Evolutionary conservation across 352 stramenopile species (phyloP).

Genomic region (Phytophthora pluvialis): DNA sequence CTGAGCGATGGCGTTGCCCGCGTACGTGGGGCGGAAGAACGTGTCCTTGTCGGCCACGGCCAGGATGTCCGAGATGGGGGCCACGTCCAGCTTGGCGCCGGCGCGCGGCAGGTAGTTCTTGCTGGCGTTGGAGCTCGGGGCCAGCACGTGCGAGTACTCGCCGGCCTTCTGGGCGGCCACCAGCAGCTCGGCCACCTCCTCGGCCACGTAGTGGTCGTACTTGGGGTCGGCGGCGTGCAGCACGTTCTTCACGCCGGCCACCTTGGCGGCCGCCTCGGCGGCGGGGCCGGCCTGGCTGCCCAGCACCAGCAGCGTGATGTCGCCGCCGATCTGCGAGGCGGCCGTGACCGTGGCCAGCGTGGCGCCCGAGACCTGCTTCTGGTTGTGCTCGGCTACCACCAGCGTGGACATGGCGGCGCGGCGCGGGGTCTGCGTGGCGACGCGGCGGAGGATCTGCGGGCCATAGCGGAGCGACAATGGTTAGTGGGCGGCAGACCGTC

Average conservation of each 20-base stretch:
- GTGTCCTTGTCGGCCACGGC: slow-evolving; percentile 92
- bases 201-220: slow-evolving; percentile 90
- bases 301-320: slow-evolving; percentile 82
- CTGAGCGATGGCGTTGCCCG: slow-evolving; percentile 86
- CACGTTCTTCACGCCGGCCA: slow-evolving; percentile 83
- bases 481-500: not conserved
- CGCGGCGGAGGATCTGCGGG: slow-evolving; percentile 58
- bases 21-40: slow-evolving; percentile 93
- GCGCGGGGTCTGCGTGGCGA: slow-evolving; percentile 40
- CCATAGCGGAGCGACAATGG: not conserved
- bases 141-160: slow-evolving; percentile 93
- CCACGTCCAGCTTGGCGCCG: slow-evolving; percentile 94
- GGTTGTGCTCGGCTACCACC: slow-evolving; percentile 91
- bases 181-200: slow-evolving; percentile 87
- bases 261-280: slow-evolving; percentile 74
- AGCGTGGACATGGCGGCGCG: slow-evolving; percentile 70
- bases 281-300: slow-evolving; percentile 66
- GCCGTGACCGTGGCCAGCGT: slow-evolving; percentile 91
- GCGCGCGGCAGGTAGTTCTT: slow-evolving; percentile 97
- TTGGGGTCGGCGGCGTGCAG: slow-evolving; percentile 85
- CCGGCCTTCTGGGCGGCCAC: slow-evolving; percentile 65
- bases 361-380: slow-evolving; percentile 61
- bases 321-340: slow-evolving; percentile 79
- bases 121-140: slow-evolving; percentile 94
- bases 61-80: slow-evolving; percentile 97